Base-by-base conservation (phyloP, 208 protist genomes). In the Wallacemonas sp. region DNA sequence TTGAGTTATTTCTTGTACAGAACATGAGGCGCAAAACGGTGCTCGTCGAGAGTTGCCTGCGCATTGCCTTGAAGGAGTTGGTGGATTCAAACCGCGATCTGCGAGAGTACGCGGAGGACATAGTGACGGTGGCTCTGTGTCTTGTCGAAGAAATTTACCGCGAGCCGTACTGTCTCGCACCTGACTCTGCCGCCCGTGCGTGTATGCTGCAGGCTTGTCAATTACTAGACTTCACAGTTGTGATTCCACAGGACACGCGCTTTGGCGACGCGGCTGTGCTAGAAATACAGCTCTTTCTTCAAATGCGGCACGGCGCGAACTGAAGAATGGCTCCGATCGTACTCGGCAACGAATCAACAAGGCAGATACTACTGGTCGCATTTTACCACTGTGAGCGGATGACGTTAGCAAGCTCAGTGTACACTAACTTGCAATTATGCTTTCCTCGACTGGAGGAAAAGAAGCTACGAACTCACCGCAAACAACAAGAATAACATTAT, bases 31-130 rank as follows among this genome's bases (percentile, higher is more conserved):
- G 72, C 33, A 85, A 88, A 53, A 69, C 87, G 1, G 41, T 94
- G 10, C 75, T 96, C 15, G 70, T 91, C 13, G 87, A 96, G 61
- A 66, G 61, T 21, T 96, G 87, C 46, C 46, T 96, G 4, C 82
- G 91, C 9, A 41, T 81, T 8, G 61, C 71, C 36, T 63, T 92
- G 17, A 85, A 79, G 54, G 77, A 55, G 19, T 70, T 89, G 6
- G 66, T 63, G 3, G 22, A 73, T 39, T 38, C 34, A 39, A 76
- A 54, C 29, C 58, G 44, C 22, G 26, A 44, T n/a, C 22, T 79
- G 24, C 36, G 57, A 37, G 42, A 38, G 24, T 33, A 67, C 42
- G 71, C 73, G 8, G 83, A 91, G 37, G 53, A 71, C 8, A 55
- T 91, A 13, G 62, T 78, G 10, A 69, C 67, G 21, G 54, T 96